Evolutionary conservation across 768 basidiomycete species (phyloP).

Genomic region (Lentinula aciculospora): DNA sequence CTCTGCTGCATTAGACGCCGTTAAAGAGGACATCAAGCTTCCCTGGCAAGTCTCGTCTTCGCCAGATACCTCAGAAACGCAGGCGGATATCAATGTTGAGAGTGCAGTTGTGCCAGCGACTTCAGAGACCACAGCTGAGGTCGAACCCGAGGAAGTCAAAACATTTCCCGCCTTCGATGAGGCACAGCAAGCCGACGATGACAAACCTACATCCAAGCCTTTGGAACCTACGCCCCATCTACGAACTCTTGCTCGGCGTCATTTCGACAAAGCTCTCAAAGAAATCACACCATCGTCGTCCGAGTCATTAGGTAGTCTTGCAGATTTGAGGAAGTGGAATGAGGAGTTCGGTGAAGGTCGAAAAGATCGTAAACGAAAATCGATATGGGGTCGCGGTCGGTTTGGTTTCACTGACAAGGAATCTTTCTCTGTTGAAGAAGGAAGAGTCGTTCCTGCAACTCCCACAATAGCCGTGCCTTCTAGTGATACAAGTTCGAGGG

Average conservation of each 20-base stretch:
- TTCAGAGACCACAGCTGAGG: background rate
- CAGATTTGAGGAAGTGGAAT: conserved; percentile 83
- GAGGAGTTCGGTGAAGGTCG: conserved; percentile 90
- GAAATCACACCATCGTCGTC: conserved; percentile 91
- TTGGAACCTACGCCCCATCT: conserved; percentile 1
- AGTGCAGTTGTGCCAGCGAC: background rate
- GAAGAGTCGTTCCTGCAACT: conserved; percentile 29
- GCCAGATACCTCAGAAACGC: background rate
- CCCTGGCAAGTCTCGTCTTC: conserved; percentile 54
- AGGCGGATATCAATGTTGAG: background rate
- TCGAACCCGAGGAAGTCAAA: background rate
- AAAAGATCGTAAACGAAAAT: conserved; percentile 55
- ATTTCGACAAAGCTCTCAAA: conserved; percentile 80
- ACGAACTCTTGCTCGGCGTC: conserved; percentile 26
- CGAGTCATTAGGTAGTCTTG: conserved; percentile 69
- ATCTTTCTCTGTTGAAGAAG: conserved; percentile 31
- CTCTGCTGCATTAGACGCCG: conserved; percentile 84
- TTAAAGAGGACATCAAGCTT: conserved; percentile 77
- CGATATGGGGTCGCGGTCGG: conserved; percentile 81
- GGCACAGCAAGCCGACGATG: background rate
- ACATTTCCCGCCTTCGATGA: background rate
- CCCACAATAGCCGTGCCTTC: background rate
- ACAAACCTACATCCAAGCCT: background rate
- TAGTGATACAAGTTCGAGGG: background rate
- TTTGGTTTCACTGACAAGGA: conserved; percentile 75